Percentiles rank a stretch among this genome's conserved stretches.
phyloP scores from a whole-genome alignment of 139 green algal genomes.

The Coelastrella sp. region DNA sequence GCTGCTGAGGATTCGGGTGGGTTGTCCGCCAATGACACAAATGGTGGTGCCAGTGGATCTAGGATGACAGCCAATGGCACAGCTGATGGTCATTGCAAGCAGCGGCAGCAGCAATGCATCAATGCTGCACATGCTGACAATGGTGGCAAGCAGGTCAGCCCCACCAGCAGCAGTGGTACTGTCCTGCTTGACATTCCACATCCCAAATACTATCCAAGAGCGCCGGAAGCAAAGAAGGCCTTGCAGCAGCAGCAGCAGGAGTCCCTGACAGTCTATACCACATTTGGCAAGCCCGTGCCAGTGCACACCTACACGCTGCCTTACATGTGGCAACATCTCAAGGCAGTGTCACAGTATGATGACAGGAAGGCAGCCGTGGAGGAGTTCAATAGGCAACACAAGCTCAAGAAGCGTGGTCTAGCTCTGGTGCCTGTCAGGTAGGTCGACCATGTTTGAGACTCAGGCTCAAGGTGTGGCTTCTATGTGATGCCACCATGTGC shows the following conservation, averaged over 20 bases:
- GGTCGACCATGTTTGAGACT: neutral
- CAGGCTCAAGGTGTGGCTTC: too few relatives aligned
- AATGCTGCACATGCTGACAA: neutral
- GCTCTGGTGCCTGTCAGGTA: conserved; percentile 38
- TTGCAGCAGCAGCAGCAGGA: conserved; percentile 10
- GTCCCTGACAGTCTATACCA: neutral
- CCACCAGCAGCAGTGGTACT: neutral
- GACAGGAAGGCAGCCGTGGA: conserved; percentile 7
- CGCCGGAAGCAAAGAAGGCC: too few relatives aligned
- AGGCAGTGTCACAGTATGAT: neutral
- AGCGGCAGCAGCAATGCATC: conserved; percentile 2
- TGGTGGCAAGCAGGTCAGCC: neutral
- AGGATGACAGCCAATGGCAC: too few relatives aligned
- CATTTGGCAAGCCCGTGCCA: neutral
- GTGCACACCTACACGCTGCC: conserved; percentile 47
- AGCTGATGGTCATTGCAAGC: too few relatives aligned
- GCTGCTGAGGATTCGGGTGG: neutral
- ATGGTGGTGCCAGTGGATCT: too few relatives aligned
- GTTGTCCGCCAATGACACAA: too few relatives aligned
- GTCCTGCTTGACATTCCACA: neutral
- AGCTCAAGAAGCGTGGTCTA: conserved; percentile 19
- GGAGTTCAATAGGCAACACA: neutral
- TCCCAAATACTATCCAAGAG: conserved; percentile 31
- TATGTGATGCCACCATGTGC: too few relatives aligned
- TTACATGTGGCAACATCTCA: conserved; percentile 41